Evolutionary conservation across 1,284 basidiomycete genomes (phyloP), one percentile per base, ranked within the genome.

Genomic region (Moesziomyces sp.): DNA sequence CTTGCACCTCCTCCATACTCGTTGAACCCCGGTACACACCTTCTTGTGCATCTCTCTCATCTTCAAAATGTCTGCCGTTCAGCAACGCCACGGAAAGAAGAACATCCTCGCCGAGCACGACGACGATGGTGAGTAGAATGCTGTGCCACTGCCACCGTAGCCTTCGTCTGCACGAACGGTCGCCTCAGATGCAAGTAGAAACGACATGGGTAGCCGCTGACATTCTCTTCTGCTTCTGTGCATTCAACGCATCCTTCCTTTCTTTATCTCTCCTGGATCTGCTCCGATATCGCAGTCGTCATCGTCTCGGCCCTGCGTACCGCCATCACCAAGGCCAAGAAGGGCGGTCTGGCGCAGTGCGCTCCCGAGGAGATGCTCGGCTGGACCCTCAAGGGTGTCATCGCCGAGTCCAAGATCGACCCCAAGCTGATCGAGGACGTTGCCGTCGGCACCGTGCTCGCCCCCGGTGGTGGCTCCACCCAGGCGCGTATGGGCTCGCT

Each of bases 401-500:
- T 84, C 83, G 83, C 74, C 46, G 68, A 80, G 71, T 77, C 87
- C 56, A 87, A 88, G 74, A 87, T 95, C 75, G 89, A 96, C 86
- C 92, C 92, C 59, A 87, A 88, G 62, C 88, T 93, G 79, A 91
- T 97, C 73, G 93, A 96, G 67, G 79, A 80, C 54, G 77, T 82
- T 35, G 88, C 90, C 5, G 94, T 97, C 60, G 95, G 96, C 51
- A 98, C 94, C 84, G 96, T 97, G 48, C 90, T 98, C 30, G 93
- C 94, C 18, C 89, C 95, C 14, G 93, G 91, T 47, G 94, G 95
- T 79, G 96, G 95, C 58, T 93, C 95, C 6, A 89, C 86, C 51
- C 90, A 90, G 16, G 94, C 94, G n/a, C 90, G 96, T 73, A 97
- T 97, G 93, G 96, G 95, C 34, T 90, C 91, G 49, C 88, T 99